Evolutionary conservation across 2,329 filamentous ascomycete species (phyloP).

Genomic region (Aureobasidium sp.): DNA sequence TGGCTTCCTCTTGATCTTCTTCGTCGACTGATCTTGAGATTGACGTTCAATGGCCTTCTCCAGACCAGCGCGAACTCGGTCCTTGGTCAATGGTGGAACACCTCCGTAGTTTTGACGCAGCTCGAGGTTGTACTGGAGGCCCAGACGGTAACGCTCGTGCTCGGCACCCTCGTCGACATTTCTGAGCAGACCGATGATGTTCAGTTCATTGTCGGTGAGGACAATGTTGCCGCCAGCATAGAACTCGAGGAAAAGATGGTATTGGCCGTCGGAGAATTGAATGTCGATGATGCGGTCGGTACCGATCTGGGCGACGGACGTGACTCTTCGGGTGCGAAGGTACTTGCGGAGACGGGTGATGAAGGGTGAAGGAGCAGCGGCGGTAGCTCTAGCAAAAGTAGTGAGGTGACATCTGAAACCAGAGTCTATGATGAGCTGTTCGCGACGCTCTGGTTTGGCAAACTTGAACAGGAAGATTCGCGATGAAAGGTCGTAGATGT

Average conservation of each 20-base stretch:
- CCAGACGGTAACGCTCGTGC: slow-evolving; percentile 74
- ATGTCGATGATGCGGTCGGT: slow-evolving; percentile 92
- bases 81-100: slow-evolving; percentile 64
- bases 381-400: slow-evolving; percentile 78
- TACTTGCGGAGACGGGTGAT: slow-evolving; percentile 78
- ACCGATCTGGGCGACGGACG: slow-evolving; percentile 73
- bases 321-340: slow-evolving; percentile 78
- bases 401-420: slow-evolving; percentile 95
- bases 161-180: slow-evolving; percentile 72
- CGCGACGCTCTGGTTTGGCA: slow-evolving; percentile 77
- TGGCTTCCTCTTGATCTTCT: slow-evolving; percentile 64
- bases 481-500: slow-evolving; percentile 93
- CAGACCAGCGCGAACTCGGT: slow-evolving; percentile 62
- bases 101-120: slow-evolving; percentile 77
- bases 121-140: slow-evolving; percentile 68
- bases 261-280: slow-evolving; percentile 83
- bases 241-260: slow-evolving; percentile 85
- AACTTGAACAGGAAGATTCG: slow-evolving; percentile 96
- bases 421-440: slow-evolving; percentile 86
- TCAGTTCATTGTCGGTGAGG: slow-evolving; percentile 75
- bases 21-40: slow-evolving; percentile 34
- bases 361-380: slow-evolving; percentile 75
- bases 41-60: slow-evolving; percentile 55
- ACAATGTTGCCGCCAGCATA: slow-evolving; percentile 95
- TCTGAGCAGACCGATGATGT: slow-evolving; percentile 71